phyloP scores from a whole-genome alignment of 345 rosid genomes.

The sweet orange (Citrus sinensis) region DVS_A1.0 CM039162.1:2449501-2450000 shows the following conservation, averaged over 20 bases:
- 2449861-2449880: slow-evolving; percentile 1
- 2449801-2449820: too few relatives aligned
- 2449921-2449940: background rate
- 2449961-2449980: background rate
- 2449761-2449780: background rate
- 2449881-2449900: background rate
- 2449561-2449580: background rate
- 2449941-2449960: too few relatives aligned
- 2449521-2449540: background rate
- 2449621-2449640: background rate
- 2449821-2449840: background rate
- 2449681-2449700: background rate
- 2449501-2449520: background rate
- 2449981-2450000: slow-evolving; percentile 6
- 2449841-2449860: slow-evolving; percentile 5
- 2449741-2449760: background rate
- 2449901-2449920: slow-evolving; percentile 1
- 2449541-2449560: background rate
- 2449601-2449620: background rate
- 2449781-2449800: background rate
- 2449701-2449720: background rate
- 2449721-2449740: background rate
- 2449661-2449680: background rate
- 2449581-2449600: background rate
- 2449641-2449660: background rate